phyloP scores from a whole-genome alignment of 495 filamentous ascomycete species.

The Apodospora peruviana region DNA sequence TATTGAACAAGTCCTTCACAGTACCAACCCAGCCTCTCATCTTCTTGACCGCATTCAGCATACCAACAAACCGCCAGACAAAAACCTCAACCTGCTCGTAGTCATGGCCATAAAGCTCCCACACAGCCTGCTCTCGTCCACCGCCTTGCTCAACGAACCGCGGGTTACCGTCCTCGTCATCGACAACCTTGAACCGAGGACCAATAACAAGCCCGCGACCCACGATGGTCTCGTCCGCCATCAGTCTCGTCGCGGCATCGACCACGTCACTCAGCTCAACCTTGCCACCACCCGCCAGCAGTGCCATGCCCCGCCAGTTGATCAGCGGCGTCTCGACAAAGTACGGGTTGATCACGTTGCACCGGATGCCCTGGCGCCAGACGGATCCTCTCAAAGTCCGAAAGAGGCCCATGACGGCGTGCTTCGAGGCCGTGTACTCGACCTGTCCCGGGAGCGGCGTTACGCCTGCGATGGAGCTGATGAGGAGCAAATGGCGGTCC shows the following conservation, averaged over 20 bases:
- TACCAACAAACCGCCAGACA: conserved; percentile 35
- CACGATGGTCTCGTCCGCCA: conserved; percentile 44
- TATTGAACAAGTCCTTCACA: conserved; percentile 37
- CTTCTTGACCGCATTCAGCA: conserved; percentile 41
- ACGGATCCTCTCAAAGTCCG: conserved; percentile 45
- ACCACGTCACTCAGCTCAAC: conserved; percentile 47
- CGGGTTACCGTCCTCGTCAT: conserved; percentile 2
- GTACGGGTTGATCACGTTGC: conserved; percentile 60
- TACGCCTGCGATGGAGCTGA: conserved; percentile 52
- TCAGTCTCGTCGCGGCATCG: conserved; percentile 29
- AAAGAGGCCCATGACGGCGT: conserved; percentile 61
- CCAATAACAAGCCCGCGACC: conserved; percentile 51
- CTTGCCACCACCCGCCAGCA: conserved; percentile 50
- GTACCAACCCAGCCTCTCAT: conserved; percentile 47
- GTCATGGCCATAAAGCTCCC: conserved; percentile 55
- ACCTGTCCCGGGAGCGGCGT: conserved; percentile 38
- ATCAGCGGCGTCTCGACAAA: conserved; percentile 62
- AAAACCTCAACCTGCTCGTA: conserved; percentile 51
- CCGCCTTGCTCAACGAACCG: conserved; percentile 2
- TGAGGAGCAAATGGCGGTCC: conserved; percentile 51
- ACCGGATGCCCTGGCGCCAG: conserved; percentile 43
- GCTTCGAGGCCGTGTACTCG: conserved; percentile 57
- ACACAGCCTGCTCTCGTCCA: conserved; percentile 24
- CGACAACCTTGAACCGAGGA: conserved; percentile 40
- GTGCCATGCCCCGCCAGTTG: conserved; percentile 25